Base-by-base conservation (phyloP, 106 monocot genomes). In the Hemerocallis citrina region DNA sequence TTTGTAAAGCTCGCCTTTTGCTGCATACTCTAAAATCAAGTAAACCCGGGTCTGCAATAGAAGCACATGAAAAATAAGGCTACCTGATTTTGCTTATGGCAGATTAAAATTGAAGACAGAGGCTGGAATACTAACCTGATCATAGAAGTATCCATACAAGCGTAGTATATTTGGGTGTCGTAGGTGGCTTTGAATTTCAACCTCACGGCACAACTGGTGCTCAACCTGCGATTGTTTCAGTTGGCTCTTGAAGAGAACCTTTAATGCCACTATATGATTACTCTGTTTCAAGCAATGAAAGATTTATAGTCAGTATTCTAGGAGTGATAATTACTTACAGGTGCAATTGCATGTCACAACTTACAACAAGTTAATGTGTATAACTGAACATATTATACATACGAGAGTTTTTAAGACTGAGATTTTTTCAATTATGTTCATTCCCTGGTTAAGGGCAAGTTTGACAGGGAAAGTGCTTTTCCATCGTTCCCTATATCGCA, bases 241-340 rank as follows among this genome's bases (percentile, higher is more conserved):
- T 61, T 99, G 98, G 81, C 77, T 92, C 75, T 99, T 99, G 66
- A 92, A 92, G 39, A 92, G 74, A 67, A 99, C 98, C 74, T 99
- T 99, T 28, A 99, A 63, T 52, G 98, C 98, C 63, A 99, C 92
- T 50, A 99, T 78, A 47, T 92, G 85, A 59, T 85, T 99, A 41
- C 98, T 99, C 96, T 98, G 77, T 34, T 67, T 67, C 38, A 52
- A 39, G 17, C 36, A 10, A n/a, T 30, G 38, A 27, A 38, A n/a
- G n/a, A n/a, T n/a, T n/a, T n/a, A n/a, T n/a, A n/a, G n/a, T n/a
- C n/a, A n/a, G n/a, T n/a, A n/a, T n/a, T n/a, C n/a, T n/a, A n/a
- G n/a, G n/a, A n/a, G n/a, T n/a, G n/a, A n/a, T n/a, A n/a, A n/a
- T n/a, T n/a, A n/a, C n/a, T n/a, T n/a, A n/a, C n/a, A n/a, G n/a